Percentiles rank a stretch among this genome's conserved stretches.
These are phyloP conservation scores for Apocynum venetum DNA, from an alignment of 257 asterid genomes.

Conservation along the genomic window DNA sequence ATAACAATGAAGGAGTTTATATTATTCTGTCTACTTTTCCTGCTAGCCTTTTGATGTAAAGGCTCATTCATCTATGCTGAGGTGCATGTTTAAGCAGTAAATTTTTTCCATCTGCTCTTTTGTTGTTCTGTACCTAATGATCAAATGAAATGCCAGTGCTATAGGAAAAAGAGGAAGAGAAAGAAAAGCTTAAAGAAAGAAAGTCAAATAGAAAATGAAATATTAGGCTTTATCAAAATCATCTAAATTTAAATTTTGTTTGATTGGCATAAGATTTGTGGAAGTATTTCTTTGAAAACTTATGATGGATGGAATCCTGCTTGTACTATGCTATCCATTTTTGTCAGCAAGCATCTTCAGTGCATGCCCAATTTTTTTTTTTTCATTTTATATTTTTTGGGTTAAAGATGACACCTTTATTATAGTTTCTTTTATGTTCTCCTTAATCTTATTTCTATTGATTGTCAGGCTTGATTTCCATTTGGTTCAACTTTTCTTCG, in stretches of 20 bases:
- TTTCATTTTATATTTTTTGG: neutral
- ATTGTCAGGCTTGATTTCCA: slow-evolving; percentile 80
- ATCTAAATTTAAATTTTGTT: neutral
- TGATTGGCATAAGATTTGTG: neutral
- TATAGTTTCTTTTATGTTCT: slow-evolving; percentile 5
- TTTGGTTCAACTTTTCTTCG: slow-evolving; percentile 85
- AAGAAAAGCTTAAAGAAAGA: neutral
- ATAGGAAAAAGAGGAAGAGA: neutral
- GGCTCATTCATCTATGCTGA: neutral
- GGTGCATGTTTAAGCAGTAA: neutral
- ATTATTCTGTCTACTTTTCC: neutral
- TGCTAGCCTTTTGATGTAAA: neutral
- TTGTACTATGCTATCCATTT: neutral
- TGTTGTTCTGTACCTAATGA: neutral
- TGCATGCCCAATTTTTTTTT: neutral
- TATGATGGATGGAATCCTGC: neutral
- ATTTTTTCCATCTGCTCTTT: neutral
- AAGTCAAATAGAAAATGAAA: neutral
- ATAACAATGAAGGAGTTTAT: neutral
- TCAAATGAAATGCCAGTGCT: neutral
- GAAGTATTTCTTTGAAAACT: neutral
- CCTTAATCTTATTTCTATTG: slow-evolving; percentile 6
- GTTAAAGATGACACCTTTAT: neutral
- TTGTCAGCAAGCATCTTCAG: neutral
- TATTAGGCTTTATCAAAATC: too few species aligned